Conservation (phyloP, 805 yeast species). For the Ogataea kodamae region DNA sequence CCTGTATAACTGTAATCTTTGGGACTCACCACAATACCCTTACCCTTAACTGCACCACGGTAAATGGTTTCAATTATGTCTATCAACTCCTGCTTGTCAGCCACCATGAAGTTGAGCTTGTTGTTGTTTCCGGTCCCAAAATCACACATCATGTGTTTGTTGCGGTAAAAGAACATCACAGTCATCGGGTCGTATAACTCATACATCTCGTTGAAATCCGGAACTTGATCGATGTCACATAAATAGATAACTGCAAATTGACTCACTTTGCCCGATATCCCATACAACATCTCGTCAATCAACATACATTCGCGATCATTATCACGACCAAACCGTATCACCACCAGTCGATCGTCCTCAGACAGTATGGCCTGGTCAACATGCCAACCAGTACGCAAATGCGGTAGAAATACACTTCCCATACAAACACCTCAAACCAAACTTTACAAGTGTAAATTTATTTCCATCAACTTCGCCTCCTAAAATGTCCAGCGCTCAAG, state of each 20-base stretch:
- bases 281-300: slow-evolving; percentile 83
- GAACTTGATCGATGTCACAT: slow-evolving; percentile 85
- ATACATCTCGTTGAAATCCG: slow-evolving; percentile 88
- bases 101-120: slow-evolving; percentile 77
- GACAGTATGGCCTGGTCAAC: slow-evolving; percentile 95
- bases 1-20: slow-evolving; percentile 51
- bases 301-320: slow-evolving; percentile 74
- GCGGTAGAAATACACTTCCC: slow-evolving; percentile 84
- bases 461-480: slow-evolving; percentile 3
- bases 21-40: slow-evolving; percentile 87
- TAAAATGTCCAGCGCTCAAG: slow-evolving; percentile 32
- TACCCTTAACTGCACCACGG: slow-evolving; percentile 88
- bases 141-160: slow-evolving; percentile 97
- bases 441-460: background rate
- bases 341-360: slow-evolving; percentile 85
- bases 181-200: slow-evolving; percentile 88
- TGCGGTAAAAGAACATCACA: slow-evolving; percentile 88
- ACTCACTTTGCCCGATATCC: slow-evolving; percentile 76
- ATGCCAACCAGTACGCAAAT: slow-evolving; percentile 86
- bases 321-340: slow-evolving; percentile 85
- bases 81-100: slow-evolving; percentile 82
- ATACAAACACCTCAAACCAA: slow-evolving; percentile 32
- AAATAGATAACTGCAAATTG: slow-evolving; percentile 86
- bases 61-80: slow-evolving; percentile 88
- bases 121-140: slow-evolving; percentile 98